Evolutionary conservation across 257 asterid genomes (phyloP), one percentile per base, ranked within the genome.

Genomic region (Solanum sitiens): DNA sequence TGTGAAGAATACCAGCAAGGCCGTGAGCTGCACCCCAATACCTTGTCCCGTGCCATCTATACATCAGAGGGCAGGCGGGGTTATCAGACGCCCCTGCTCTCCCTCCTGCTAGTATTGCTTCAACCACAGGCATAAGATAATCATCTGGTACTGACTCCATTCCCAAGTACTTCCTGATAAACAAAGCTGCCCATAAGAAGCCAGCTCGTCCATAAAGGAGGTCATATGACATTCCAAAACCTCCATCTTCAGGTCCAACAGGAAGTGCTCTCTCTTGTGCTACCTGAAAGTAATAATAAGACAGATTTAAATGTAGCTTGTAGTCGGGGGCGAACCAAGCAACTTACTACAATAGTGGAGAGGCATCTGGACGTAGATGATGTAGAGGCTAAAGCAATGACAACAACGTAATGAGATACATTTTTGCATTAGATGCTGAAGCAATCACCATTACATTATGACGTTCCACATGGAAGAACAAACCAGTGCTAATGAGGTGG

Each of bases 11-110:
- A 39, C 98, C 98, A 4, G 98, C 96, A 67, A 96, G 95, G 13
- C 98, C 98, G 13, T 96, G 96, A 13, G 98, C 95, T 4, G 98
- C 98, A 23, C 98, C 98, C 98, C 98, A 96, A 83, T 96, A 96
- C 74, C 96, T 89, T 2, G 98, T 96, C 23, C 98, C 98, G 13
- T 96, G 98, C 98, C 98, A 95, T 88, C 98, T 91, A 85, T 95
- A 96, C 98, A 94, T 95, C 82, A 95, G 93, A 0, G 98, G 98
- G 72, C 95, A 94, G 3, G 93, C 90, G 12, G 87, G 61, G 86
- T 83, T 89, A 75, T 89, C 93, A 15, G 95, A 88, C 45, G 98
- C 94, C 20, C 98, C 98, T 8, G 94, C 94, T 37, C 96, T 87
- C 14, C 98, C 98, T 8, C 96, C 98, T 16, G 96, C 95, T 73